Conservation (phyloP, 1,284 basidiomycete genomes). For the Stygiomarasmius scandens region DNA sequence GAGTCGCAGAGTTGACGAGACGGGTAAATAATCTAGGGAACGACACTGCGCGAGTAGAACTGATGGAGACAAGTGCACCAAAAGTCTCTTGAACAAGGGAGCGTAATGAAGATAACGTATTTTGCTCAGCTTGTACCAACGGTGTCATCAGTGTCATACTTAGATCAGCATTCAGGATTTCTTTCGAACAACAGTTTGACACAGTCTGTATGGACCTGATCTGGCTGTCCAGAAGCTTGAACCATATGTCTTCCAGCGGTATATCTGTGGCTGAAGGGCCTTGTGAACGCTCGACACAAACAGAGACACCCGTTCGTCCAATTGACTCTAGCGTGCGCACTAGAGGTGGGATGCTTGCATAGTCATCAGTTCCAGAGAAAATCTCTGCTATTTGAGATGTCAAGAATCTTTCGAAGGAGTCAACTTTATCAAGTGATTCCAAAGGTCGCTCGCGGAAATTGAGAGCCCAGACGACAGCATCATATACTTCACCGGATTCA, state of each 20-base stretch:
- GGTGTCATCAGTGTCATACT: slow-evolving; percentile 23
- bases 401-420: slow-evolving; percentile 59
- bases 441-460: slow-evolving; percentile 66
- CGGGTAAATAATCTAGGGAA: slow-evolving; percentile 92
- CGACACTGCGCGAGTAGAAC: slow-evolving; percentile 81
- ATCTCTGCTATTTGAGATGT: slow-evolving; percentile 53
- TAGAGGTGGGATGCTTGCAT: slow-evolving; percentile 29
- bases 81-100: slow-evolving; percentile 86
- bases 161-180: slow-evolving; percentile 24
- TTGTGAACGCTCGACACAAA: slow-evolving; percentile 72
- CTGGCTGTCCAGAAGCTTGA: slow-evolving; percentile 79
- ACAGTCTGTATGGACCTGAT: slow-evolving; percentile 79
- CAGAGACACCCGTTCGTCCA: slow-evolving; percentile 59
- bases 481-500: slow-evolving; percentile 67
- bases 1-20: slow-evolving; percentile 73
- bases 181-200: slow-evolving; percentile 44
- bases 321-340: slow-evolving; percentile 54
- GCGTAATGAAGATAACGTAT: slow-evolving; percentile 59
- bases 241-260: slow-evolving; percentile 89
- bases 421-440: slow-evolving; percentile 70
- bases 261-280: slow-evolving; percentile 41
- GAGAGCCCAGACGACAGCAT: slow-evolving; percentile 84
- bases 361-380: slow-evolving; percentile 31
- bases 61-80: slow-evolving; percentile 80
- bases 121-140: slow-evolving; percentile 25